A percentile compares a stretch with the other conserved stretches of the same genome.
These are phyloP conservation scores for Coemansia sp. DNA, from an alignment of 192 early-diverging fungal species.

Conservation along the genomic window DNA sequence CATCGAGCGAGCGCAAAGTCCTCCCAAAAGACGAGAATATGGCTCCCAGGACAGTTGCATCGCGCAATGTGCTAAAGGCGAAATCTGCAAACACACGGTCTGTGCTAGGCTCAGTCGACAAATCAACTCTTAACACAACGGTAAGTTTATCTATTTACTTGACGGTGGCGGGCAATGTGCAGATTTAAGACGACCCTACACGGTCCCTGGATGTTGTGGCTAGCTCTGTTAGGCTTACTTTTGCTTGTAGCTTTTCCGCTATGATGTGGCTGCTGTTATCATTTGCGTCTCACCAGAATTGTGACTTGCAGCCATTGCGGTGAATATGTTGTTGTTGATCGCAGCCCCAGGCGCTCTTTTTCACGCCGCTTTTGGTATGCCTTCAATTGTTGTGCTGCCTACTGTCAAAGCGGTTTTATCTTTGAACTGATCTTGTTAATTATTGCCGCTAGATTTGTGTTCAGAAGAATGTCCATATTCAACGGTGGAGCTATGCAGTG, in stretches of 20 bases:
- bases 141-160: constrained; percentile 4
- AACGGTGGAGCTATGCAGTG: too few relatives aligned
- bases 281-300: too few relatives aligned
- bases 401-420: too few relatives aligned
- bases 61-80: constrained; percentile 10
- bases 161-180: too few relatives aligned
- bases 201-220: background rate
- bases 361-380: too few relatives aligned
- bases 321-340: constrained; percentile 7
- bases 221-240: background rate
- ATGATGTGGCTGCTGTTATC: too few relatives aligned
- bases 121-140: constrained; percentile 17
- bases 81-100: constrained; percentile 12
- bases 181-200: too few relatives aligned
- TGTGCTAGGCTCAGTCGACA: constrained; percentile 15
- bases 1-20: constrained; percentile 9
- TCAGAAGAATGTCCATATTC: too few relatives aligned
- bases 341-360: background rate
- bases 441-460: too few relatives aligned
- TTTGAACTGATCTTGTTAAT: too few relatives aligned
- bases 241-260: background rate
- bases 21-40: constrained; percentile 10
- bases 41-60: background rate
- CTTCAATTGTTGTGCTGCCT: too few relatives aligned
- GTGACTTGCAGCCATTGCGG: background rate